Base-by-base conservation (phyloP, 2,329 filamentous ascomycete genomes). In the Ophiocordyceps australis region DNA sequence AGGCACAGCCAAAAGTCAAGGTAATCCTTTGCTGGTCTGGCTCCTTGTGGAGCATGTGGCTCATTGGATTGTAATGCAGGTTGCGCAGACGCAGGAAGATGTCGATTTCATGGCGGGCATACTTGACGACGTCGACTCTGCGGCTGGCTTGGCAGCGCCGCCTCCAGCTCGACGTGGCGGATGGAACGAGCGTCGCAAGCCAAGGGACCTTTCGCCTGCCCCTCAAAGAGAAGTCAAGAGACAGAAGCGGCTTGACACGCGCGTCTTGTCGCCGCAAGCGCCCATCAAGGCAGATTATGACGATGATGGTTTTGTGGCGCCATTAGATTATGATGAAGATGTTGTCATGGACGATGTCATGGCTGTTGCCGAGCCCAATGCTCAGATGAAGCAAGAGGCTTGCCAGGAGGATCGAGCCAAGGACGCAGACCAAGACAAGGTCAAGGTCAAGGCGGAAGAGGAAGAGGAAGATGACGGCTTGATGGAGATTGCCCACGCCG, bases 401-500 rank as follows among this genome's bases (percentile, higher is more conserved):
- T n/a, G n/a, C n/a, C n/a, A n/a, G n/a, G n/a, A n/a, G n/a, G n/a
- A n/a, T n/a, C n/a, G n/a, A n/a, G n/a, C n/a, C n/a, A n/a, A n/a
- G n/a, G n/a, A n/a, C n/a, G n/a, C n/a, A n/a, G n/a, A n/a, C n/a
- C n/a, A n/a, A n/a, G n/a, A n/a, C n/a, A n/a, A n/a, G 20, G 47
- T 52, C n/a, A 78, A 81, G 5, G 74, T 79, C 9, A 75, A 80
- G 3, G 71, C 79, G 14, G 81, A 92, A 20, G 76, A 81, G 14
- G 12, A 53, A 11, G 78, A 82, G 4, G 74, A 79, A 9, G 75
- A 80, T 3, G 72, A 79, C 14, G 81, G 92, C 33, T 62, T 85
- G 55, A 80, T 94, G 72, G 85, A 93, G 43, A 70, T 94, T 27
- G 73, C 79, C 14, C 77, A 91, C 29, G 68, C 76, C 20, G 78